A percentile compares a stretch with the other conserved stretches of the same genome.
Evolutionary conservation across 1,139 yeast genomes (phyloP).

Genomic region (Debaryomyces sp.): DNA sequence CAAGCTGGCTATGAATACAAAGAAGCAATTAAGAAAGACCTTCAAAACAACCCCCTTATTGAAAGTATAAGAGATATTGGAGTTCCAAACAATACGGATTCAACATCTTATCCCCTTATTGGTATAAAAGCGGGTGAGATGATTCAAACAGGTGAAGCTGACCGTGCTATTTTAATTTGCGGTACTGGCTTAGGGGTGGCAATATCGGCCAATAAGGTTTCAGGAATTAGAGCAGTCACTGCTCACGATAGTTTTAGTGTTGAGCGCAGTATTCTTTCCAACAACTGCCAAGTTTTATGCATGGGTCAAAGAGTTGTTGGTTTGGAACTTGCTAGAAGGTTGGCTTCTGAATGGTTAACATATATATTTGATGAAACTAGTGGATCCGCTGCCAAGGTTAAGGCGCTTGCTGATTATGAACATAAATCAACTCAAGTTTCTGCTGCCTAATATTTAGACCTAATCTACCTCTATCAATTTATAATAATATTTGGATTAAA

Average conservation of each 20-base stretch:
- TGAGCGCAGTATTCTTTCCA: conserved; percentile 45
- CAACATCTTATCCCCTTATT: conserved; percentile 42
- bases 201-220: conserved; percentile 48
- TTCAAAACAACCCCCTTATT: conserved; percentile 31
- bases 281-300: conserved; percentile 47
- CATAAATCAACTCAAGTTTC: background rate
- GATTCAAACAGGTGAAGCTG: conserved; percentile 40
- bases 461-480: background rate
- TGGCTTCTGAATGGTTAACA: conserved; percentile 46
- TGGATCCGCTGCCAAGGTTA: conserved; percentile 47
- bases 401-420: conserved; percentile 32
- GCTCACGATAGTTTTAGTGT: conserved; percentile 52
- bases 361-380: conserved; percentile 40
- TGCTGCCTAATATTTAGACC: background rate
- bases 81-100: conserved; percentile 27
- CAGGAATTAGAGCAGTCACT: conserved; percentile 51
- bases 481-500: background rate
- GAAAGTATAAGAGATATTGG: conserved; percentile 42
- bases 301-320: conserved; percentile 55
- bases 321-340: conserved; percentile 43
- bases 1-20: conserved; percentile 50
- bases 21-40: conserved; percentile 36
- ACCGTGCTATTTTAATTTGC: conserved; percentile 46
- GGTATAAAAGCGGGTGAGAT: conserved; percentile 46
- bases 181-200: conserved; percentile 56